Evolutionary conservation across 2,329 filamentous ascomycete species (phyloP), one percentile per base, ranked within the genome.

Genomic region (Chaetomium olivaceum): DNA sequence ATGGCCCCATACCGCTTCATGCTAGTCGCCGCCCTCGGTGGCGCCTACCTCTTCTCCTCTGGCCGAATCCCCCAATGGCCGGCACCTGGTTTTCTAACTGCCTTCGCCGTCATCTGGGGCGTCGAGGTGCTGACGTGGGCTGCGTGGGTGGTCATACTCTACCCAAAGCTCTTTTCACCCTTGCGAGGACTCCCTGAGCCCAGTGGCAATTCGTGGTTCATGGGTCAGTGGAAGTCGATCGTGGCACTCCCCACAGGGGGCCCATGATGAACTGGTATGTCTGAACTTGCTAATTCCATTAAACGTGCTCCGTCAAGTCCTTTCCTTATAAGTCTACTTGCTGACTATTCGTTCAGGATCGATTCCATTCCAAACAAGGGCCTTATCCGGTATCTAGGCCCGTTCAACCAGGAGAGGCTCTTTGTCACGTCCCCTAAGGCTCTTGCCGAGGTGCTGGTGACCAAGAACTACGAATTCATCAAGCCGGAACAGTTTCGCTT

Each of bases 381-480:
- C 2, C 72, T 93, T 21, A 86, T 93, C 63, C 85, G 88, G 12
- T 92, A 90, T 73, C 82, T 85, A 16, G 81, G 83, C 31, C 73
- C 87, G 14, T 82, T 88, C 66, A 91, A 91, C 72, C 73, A 79
- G 23, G 89, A 91, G 73, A 82, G 87, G 39, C 70, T 91, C n/a
- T 69, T 91, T 11, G 73, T 89, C 58, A 85, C 83, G 2, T 85
- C 80, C 2, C 82, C 89, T 23, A 89, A 89, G 75, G 87, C 84
- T 0, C 78, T 92, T n/a, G 82, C 85, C 4, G 90, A 93, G 75
- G 83, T 92, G 9, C 81, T 93, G 4, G 86, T 87, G 29, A 86
- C 85, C 21, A 89, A 87, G 67, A 87, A 82, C 69, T 92, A 93
- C 74, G 85, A 89, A 50, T 93, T 91, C 70, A 73, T 82, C 54